Evolutionary conservation across 345 rosid genomes (phyloP).

Genomic region (Eucalyptus polybractea): DNA sequence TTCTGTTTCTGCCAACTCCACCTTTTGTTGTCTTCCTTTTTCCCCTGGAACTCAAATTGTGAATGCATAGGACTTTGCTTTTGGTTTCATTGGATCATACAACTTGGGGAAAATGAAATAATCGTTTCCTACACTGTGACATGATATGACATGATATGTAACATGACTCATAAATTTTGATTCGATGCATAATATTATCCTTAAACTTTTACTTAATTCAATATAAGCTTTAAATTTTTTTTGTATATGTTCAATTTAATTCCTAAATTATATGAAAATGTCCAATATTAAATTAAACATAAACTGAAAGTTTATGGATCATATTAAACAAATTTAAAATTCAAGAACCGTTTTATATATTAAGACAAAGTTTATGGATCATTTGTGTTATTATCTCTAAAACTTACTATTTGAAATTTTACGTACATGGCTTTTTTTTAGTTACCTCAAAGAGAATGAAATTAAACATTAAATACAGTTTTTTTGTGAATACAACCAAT

Average conservation of each 20-base stretch:
- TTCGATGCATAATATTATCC: accelerated
- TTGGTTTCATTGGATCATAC: not conserved
- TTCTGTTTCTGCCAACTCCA: not conserved
- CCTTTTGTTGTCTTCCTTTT: not conserved
- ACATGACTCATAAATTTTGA: not conserved
- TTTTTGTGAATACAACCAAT: not conserved
- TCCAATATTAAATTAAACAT: too few relatives aligned
- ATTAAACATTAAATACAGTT: not conserved
- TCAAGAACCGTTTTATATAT: too few relatives aligned
- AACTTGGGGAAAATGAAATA: not conserved
- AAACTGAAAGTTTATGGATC: too few relatives aligned
- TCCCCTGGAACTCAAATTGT: not conserved
- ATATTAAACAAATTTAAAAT: too few relatives aligned
- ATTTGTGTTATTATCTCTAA: too few relatives aligned
- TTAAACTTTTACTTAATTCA: too few relatives aligned
- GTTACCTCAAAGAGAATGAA: not conserved
- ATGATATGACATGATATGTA: too few relatives aligned
- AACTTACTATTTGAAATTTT: not conserved
- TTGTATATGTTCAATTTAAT: too few relatives aligned
- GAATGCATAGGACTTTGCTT: not conserved
- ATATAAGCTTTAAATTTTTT: too few relatives aligned
- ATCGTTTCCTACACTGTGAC: too few relatives aligned
- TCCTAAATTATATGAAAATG: too few relatives aligned
- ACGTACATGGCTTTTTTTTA: not conserved
- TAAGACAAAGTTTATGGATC: too few relatives aligned